A percentile compares a stretch with the other conserved stretches of the same genome.
phyloP scores from a whole-genome alignment of 306 rosid genomes.

The Acacia acuminata region DNA sequence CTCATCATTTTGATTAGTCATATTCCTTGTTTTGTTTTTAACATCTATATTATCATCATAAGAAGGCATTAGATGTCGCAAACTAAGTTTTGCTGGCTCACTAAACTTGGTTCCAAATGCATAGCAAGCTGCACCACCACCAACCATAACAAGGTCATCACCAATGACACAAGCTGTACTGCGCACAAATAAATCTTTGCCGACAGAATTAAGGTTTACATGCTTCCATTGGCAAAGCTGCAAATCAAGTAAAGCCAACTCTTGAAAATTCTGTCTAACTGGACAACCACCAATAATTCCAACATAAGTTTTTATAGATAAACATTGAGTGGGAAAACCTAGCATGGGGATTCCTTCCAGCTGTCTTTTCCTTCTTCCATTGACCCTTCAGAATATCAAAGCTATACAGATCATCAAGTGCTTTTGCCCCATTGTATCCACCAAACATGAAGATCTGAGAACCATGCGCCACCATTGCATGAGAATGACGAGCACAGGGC shows the following conservation, averaged over 20 bases:
- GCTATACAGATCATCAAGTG: slow-evolving; percentile 83
- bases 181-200: slow-evolving; percentile 83
- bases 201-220: slow-evolving; percentile 61
- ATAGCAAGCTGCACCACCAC: slow-evolving; percentile 95
- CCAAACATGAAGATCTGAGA: slow-evolving; percentile 75
- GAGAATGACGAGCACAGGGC: slow-evolving; percentile 89
- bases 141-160: slow-evolving; percentile 75
- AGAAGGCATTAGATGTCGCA: slow-evolving; percentile 46
- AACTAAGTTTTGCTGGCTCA: slow-evolving; percentile 70
- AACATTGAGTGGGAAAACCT: slow-evolving; percentile 95
- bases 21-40: slow-evolving; percentile 30
- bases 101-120: slow-evolving; percentile 98
- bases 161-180: slow-evolving; percentile 71
- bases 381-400: slow-evolving; percentile 60
- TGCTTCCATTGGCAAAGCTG: slow-evolving; percentile 59
- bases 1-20: slow-evolving; percentile 36
- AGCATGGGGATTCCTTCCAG: slow-evolving; percentile 79
- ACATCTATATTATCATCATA: slow-evolving; percentile 39
- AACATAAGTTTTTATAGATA: slow-evolving; percentile 63
- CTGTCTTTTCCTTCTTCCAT: slow-evolving; percentile 71
- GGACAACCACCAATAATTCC: slow-evolving; percentile 97
- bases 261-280: slow-evolving; percentile 70
- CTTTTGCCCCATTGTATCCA: slow-evolving; percentile 77
- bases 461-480: slow-evolving; percentile 79
- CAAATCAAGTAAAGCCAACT: slow-evolving; percentile 83